Evolutionary conservation across 768 basidiomycete species (phyloP).

Genomic region (Leucosporidium creatinivorum): DNA sequence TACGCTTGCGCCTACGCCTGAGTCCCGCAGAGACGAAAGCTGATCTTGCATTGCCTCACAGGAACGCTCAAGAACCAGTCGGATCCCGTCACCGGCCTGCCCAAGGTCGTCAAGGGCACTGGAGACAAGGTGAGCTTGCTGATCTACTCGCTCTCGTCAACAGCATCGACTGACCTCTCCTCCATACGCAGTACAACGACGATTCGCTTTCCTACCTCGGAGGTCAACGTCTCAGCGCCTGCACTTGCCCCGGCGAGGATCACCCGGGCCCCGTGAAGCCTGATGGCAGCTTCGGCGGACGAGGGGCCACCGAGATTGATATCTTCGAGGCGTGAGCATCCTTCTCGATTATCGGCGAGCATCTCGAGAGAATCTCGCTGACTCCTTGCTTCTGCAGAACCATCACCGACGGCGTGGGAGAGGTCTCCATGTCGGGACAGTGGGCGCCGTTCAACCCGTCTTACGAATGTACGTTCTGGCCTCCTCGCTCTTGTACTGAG

Average conservation of each 20-base stretch:
- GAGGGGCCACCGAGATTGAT: slow-evolving; percentile 34
- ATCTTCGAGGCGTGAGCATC: slow-evolving; percentile 26
- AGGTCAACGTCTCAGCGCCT: slow-evolving; percentile 77
- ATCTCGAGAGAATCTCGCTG: no score
- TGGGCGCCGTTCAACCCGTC: slow-evolving; percentile 47
- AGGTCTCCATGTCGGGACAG: slow-evolving; percentile 73
- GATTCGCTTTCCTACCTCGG: slow-evolving; percentile 62
- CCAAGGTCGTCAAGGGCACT: slow-evolving; percentile 3
- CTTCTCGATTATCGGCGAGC: no score
- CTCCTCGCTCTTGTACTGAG: no score
- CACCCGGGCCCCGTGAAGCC: slow-evolving; percentile 29
- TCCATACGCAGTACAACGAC: slow-evolving; percentile 36
- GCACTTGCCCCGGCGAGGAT: slow-evolving; percentile 75
- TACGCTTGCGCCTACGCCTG: slow-evolving; percentile 56
- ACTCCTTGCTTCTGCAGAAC: slow-evolving; percentile 24
- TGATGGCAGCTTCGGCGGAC: slow-evolving; percentile 32
- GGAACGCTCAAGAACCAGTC: slow-evolving; percentile 13
- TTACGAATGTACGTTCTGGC: slow-evolving; percentile 41
- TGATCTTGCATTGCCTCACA: not conserved
- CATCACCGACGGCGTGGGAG: slow-evolving; percentile 40
- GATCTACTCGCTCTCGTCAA: not conserved
- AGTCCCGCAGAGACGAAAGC: slow-evolving; percentile 45
- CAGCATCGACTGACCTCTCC: not conserved
- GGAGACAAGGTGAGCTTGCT: slow-evolving; percentile 7
- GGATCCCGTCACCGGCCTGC: not conserved